Evolutionary conservation across 345 rosid species (phyloP).

Genomic region (Clausena lansium): DNA sequence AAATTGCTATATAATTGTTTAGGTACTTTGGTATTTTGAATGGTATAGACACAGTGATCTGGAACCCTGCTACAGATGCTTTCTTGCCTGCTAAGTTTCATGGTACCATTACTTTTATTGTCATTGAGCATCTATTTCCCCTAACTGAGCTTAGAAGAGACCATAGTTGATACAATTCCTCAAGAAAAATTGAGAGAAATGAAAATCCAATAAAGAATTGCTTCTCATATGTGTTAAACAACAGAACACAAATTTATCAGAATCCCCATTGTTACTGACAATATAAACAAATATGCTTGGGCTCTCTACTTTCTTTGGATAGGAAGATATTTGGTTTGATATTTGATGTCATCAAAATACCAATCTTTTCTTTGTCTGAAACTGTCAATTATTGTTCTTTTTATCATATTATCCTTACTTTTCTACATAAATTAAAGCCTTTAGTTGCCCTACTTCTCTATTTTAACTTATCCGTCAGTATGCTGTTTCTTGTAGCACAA

Average conservation of each 20-base stretch:
- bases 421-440: not conserved
- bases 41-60: conserved; percentile 48
- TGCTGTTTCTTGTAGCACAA: conserved; percentile 31
- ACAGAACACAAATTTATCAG: not conserved
- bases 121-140: not conserved
- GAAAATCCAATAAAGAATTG: not conserved
- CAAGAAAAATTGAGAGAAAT: not conserved
- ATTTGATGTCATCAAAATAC: not conserved
- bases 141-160: not conserved
- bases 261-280: not conserved
- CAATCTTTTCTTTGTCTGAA: not conserved
- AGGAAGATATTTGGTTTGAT: not conserved
- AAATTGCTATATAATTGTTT: conserved; percentile 7
- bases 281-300: not conserved
- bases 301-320: not conserved
- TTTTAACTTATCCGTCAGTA: not conserved
- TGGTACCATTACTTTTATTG: conserved; percentile 27
- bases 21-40: conserved; percentile 58
- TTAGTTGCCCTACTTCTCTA: not conserved
- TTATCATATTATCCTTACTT: not conserved
- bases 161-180: not conserved
- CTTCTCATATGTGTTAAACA: not conserved
- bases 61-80: conserved; percentile 54
- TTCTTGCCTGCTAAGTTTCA: conserved; percentile 49
- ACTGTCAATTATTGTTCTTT: not conserved